Evolutionary conservation across 208 protist species (phyloP).

Genomic region (Wallacemonas sp.): DNA sequence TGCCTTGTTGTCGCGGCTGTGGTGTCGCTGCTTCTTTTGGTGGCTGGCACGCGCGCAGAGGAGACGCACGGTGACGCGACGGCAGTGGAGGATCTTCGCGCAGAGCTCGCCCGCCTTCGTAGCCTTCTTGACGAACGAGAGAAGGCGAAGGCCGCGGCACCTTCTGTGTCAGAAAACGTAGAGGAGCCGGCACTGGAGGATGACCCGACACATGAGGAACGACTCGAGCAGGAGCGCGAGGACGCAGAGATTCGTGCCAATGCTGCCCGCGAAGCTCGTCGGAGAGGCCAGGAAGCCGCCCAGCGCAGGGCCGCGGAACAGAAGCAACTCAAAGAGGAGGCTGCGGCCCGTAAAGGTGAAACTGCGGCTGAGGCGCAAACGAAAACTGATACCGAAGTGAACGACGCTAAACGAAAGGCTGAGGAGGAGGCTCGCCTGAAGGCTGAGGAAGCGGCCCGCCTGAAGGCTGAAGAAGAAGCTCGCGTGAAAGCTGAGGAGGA

Average conservation of each 20-base stretch:
- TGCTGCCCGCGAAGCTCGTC: neutral
- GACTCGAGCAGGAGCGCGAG: neutral
- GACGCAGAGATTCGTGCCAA: neutral
- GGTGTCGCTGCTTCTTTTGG: neutral
- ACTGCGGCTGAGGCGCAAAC: neutral
- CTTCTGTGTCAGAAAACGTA: neutral
- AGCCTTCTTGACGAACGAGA: neutral
- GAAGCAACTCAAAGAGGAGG: neutral
- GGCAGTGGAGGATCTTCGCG: neutral
- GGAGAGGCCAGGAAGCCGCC: conserved; percentile 1
- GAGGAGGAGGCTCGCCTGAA: too few species aligned
- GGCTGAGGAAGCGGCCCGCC: neutral
- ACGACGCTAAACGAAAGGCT: too few species aligned
- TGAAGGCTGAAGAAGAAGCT: conserved; percentile 8
- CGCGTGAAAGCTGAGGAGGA: conserved; percentile 2
- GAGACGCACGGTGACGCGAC: neutral
- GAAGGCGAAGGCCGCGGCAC: neutral
- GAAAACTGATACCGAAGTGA: too few species aligned
- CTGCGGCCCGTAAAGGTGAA: neutral
- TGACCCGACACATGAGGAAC: too few species aligned
- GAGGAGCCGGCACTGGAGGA: too few species aligned
- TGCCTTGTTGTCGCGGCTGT: too few species aligned
- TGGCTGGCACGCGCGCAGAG: neutral
- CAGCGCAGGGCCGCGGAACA: conserved; percentile 6
- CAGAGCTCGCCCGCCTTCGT: neutral